Evolutionary conservation across 2,329 filamentous ascomycete species (phyloP), one percentile per base, ranked within the genome.

Genomic region (Colletotrichum somersetense): DNA sequence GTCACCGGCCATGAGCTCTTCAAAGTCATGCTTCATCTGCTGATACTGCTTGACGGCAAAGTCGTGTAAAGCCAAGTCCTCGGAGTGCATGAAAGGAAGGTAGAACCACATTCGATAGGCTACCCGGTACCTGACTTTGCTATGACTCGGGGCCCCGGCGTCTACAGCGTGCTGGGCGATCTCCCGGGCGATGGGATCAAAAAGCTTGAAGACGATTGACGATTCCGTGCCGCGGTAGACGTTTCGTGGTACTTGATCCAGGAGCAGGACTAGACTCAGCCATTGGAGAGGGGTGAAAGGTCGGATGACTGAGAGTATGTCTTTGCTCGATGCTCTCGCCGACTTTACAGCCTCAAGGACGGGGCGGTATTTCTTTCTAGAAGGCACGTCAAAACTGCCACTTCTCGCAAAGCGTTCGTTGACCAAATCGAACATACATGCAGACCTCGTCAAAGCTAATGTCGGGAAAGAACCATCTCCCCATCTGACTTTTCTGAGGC

Each of bases 231-330:
- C 85, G 18, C 91, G 88, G 79, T 87, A 90, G 74, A 88, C 84
- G 76, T 92, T 91, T 2, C 91, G 86, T 0, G 90, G 84, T 53
- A 92, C 83, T 76, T 92, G 90, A 73, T 92, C 91, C 2, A 92
- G 83, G 2, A 92, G 82, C 2, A 92, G 75, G 6, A 89, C 75
- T 0, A 91, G 77, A 56, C 84, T 83, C 2, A 92, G 80, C 79
- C 81, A 83, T 73, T 83, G 81, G 7, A 78, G 64, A 0, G 82
- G 77, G 3, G 73, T 70, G 5, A 73, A 63, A 5, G 79, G 80
- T 14, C 76, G 72, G 0, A 77, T 72, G 18, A 77, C 65, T 7
- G 75, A 74, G 44, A 83, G 58, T 59, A 84, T 71, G 50, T 80
- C 77, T 11, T 76, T 63, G 0, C 80, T 78, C 5, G 76, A 77